These are phyloP conservation scores for Juncus effusus DNA, from an alignment of 176 grass and related monocot species.

Conservation along the genomic window DNA sequence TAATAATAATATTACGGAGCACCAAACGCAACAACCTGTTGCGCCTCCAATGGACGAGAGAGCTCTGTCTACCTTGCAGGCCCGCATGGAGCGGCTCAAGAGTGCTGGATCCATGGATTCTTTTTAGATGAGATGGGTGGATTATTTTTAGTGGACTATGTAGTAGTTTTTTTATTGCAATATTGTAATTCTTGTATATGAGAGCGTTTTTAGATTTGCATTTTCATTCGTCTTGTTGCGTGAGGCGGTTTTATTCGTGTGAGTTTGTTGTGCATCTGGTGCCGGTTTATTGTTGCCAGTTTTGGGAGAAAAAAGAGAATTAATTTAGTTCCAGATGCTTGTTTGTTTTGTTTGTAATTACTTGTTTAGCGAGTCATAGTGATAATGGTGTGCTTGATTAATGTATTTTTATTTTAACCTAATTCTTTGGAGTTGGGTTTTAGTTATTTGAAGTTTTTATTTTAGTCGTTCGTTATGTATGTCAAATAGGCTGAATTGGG, in stretches of 20 bases:
- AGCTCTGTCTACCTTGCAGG: constrained; percentile 87
- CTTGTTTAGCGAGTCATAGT: background rate
- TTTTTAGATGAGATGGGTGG: too few species aligned
- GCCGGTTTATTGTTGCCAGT: constrained; percentile 7
- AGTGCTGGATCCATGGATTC: constrained; percentile 74
- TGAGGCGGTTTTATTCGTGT: background rate
- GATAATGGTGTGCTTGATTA: constrained; percentile 9
- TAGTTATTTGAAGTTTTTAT: too few species aligned
- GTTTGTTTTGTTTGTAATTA: constrained; percentile 24
- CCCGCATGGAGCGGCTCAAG: constrained; percentile 94
- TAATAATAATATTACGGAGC: constrained; percentile 42
- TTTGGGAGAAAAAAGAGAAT: constrained; percentile 20
- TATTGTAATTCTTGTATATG: constrained; percentile 86
- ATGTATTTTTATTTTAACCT: background rate
- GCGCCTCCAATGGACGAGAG: constrained; percentile 82
- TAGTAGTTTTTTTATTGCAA: constrained; percentile 23
- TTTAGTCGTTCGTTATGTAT: too few species aligned
- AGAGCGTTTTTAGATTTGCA: constrained; percentile 7
- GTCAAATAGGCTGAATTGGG: too few species aligned
- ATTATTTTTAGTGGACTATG: constrained; percentile 26
- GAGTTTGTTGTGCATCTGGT: constrained; percentile 20
- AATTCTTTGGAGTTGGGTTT: too few species aligned
- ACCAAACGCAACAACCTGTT: constrained; percentile 37
- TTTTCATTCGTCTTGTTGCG: constrained; percentile 19
- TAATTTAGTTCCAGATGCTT: constrained; percentile 21